Percentiles rank a stretch among this genome's conserved stretches.
Evolutionary conservation across 192 early-diverging fungal species (phyloP).

Genomic region (Spizellomyces punctatus): DNA sequence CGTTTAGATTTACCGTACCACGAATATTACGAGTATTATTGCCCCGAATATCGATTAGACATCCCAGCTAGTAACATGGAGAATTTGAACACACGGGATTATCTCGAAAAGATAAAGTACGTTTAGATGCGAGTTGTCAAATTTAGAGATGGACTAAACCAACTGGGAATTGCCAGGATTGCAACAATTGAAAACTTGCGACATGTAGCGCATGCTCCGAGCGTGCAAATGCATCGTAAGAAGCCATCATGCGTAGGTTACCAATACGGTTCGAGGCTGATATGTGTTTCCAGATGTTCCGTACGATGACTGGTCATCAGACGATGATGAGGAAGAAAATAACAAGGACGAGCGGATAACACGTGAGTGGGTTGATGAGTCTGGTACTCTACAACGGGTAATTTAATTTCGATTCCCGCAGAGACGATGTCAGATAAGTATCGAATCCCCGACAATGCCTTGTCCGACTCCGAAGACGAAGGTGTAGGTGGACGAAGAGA

Average conservation of each 20-base stretch:
- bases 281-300: slow-evolving; percentile 64
- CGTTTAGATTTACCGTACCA: slow-evolving; percentile 62
- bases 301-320: slow-evolving; percentile 65
- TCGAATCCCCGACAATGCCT: slow-evolving; percentile 75
- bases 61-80: slow-evolving; percentile 81
- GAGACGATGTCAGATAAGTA: slow-evolving; percentile 67
- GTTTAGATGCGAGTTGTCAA: neutral
- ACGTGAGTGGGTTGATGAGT: slow-evolving; percentile 49
- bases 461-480: slow-evolving; percentile 81
- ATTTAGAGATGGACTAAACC: neutral
- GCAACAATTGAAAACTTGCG: slow-evolving; percentile 84
- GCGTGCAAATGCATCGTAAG: slow-evolving; percentile 86
- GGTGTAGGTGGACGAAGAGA: slow-evolving; percentile 39
- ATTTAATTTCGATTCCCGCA: slow-evolving; percentile 20
- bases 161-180: slow-evolving; percentile 26
- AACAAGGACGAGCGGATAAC: slow-evolving; percentile 60
- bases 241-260: neutral
- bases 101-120: slow-evolving; percentile 80
- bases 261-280: neutral
- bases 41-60: slow-evolving; percentile 57
- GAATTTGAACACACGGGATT: slow-evolving; percentile 88
- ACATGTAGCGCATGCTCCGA: slow-evolving; percentile 88
- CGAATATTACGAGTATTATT: slow-evolving; percentile 65
- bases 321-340: slow-evolving; percentile 74
- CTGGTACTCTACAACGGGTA: neutral